Base-by-base conservation (phyloP, 2,329 filamentous ascomycete genomes). In the Endocalyx cinctus region DNA sequence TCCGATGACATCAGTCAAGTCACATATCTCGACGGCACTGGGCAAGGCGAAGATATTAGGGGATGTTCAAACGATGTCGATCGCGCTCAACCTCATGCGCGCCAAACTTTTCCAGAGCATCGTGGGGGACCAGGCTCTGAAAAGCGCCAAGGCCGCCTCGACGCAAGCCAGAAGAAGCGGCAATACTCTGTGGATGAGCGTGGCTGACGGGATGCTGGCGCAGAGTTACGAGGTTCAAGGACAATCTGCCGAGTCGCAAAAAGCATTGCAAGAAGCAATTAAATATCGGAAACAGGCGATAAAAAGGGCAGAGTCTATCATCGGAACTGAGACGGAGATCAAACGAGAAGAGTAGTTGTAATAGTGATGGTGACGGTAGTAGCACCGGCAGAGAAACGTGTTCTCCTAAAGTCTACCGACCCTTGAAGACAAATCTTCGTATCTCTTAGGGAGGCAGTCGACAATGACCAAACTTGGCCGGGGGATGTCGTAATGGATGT, bases 61-160 rank as follows among this genome's bases (percentile, higher is more conserved):
- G 34, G 95, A 95, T 55, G 77, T 77, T 18, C 84, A 94, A 44
- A 82, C 89, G 34, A 73, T 88, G n/a, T 82, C 82, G 29, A 84
- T 96, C 43, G 81, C 84, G 5, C 75, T 96, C 38, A 88, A 81
- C 46, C 81, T 92, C 44, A 94, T 96, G 84, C 83, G 84, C 33
- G 79, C 75, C 51, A 77, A 80, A 32, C 84, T 95, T 51, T 96
- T 89, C 58, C 81, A 82, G 28, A 83, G 84, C 38, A 82, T 89
- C 11, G 78, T 94, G 4, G 87, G 87, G 31, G 82, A 84, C 38
- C 84, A 89, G 57, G 82, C 84, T 0, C 70, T 86, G 38, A 88
- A 88, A 62, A 85, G 82, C 51, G 82, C 83, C 5, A 72, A 74
- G 43, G 84, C 84, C 1, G 82, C 79, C 16, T 72, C 74, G 16